These are phyloP conservation scores for Phanerochaete carnosa DNA, from an alignment of 768 basidiomycete species.

Conservation along the genomic window DNA sequence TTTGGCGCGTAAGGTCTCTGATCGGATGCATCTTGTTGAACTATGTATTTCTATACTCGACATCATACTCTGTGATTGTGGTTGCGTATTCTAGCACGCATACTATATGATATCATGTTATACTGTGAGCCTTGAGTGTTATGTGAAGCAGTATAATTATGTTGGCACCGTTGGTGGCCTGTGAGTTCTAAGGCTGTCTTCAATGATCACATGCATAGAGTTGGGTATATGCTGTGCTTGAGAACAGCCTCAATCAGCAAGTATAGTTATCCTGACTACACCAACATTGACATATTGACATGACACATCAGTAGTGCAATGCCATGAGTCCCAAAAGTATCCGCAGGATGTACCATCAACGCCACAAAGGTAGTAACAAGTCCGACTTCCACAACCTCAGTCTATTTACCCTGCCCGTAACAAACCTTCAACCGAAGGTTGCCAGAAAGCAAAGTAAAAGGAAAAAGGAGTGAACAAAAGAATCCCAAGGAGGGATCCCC, in stretches of 20 bases:
- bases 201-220: background rate
- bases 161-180: background rate
- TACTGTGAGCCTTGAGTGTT: background rate
- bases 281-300: no score
- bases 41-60: constrained; percentile 11
- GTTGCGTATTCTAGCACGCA: background rate
- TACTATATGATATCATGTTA: background rate
- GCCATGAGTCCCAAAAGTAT: no score
- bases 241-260: background rate
- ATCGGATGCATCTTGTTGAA: background rate
- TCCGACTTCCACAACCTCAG: background rate
- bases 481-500: constrained; percentile 16
- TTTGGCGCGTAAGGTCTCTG: constrained; percentile 40
- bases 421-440: background rate
- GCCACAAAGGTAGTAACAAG: background rate
- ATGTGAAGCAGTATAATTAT: background rate
- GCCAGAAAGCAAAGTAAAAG: constrained; percentile 1
- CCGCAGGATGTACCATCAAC: background rate
- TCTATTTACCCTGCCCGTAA: constrained; percentile 4
- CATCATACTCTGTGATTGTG: constrained; percentile 7
- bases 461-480: background rate
- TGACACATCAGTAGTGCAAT: no score
- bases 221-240: background rate
- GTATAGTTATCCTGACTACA: no score
- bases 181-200: background rate